Evolutionary conservation across 192 early-diverging fungal genomes (phyloP).

Genomic region (Dissophora globulifera): DNA sequence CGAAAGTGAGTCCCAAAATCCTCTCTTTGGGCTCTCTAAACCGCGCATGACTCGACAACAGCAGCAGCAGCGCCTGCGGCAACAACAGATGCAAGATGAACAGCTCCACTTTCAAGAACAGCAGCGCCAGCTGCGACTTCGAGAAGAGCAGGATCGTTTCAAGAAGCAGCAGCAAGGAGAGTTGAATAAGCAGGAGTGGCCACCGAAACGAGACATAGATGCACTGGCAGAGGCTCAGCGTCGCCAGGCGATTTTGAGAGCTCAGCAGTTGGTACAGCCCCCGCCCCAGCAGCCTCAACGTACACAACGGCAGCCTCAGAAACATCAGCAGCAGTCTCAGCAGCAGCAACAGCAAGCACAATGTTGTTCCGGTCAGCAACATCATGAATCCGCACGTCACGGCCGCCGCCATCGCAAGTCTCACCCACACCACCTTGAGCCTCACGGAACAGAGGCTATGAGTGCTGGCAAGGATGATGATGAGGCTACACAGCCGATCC

Average conservation of each 20-base stretch:
- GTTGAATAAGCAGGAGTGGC: no score
- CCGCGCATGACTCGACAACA: slow-evolving; percentile 7
- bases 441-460: not conserved
- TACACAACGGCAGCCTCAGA: not conserved
- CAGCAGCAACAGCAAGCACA: not conserved
- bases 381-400: no score
- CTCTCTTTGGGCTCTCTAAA: no score
- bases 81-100: not conserved
- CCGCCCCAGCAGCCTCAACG: not conserved
- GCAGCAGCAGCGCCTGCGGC: slow-evolving; percentile 5
- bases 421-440: not conserved
- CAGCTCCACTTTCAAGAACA: slow-evolving; percentile 11
- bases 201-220: no score
- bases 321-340: not conserved
- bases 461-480: not conserved
- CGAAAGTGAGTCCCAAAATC: no score
- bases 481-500: no score
- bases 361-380: no score
- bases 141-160: not conserved
- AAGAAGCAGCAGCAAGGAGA: not conserved
- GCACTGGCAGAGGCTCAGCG: not conserved
- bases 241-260: not conserved
- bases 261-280: not conserved
- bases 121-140: not conserved
- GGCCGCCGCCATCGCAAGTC: no score